phyloP scores from a whole-genome alignment of 768 basidiomycete genomes.

The Mycena indigotica region DNA sequence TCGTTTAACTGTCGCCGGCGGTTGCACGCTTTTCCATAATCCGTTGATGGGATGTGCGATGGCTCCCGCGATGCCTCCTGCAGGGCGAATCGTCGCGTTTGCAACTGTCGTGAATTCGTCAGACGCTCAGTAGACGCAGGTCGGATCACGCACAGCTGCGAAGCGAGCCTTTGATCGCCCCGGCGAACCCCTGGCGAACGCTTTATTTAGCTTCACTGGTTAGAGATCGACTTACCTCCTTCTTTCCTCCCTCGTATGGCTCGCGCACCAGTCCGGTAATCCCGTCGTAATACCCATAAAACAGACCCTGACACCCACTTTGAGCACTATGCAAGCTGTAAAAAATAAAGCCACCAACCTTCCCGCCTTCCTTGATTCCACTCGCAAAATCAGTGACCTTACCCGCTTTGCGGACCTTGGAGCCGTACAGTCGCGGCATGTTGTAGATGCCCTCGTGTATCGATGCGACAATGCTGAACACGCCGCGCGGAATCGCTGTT shows the following conservation, averaged over 20 bases:
- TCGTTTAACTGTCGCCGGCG: constrained; percentile 31
- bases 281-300: constrained; percentile 41
- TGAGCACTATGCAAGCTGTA: not conserved
- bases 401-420: constrained; percentile 40
- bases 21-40: constrained; percentile 39
- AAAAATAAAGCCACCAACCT: constrained; percentile 37
- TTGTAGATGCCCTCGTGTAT: constrained; percentile 51
- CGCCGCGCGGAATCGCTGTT: constrained; percentile 49
- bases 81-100: constrained; percentile 35
- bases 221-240: constrained; percentile 24
- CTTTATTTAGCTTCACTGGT: not conserved
- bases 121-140: no score
- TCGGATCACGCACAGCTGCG: constrained; percentile 35
- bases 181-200: constrained; percentile 31
- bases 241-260: constrained; percentile 35
- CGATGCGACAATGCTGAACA: constrained; percentile 42
- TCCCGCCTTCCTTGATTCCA: constrained; percentile 51
- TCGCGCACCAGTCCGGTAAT: constrained; percentile 38
- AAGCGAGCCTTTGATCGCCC: constrained; percentile 38
- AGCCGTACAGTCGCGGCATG: constrained; percentile 44
- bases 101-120: no score
- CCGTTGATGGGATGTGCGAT: constrained; percentile 40
- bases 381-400: constrained; percentile 45
- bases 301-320: constrained; percentile 29
- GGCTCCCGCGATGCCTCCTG: constrained; percentile 37